phyloP scores from a whole-genome alignment of 495 filamentous ascomycete species.

The Cudoniella acicularis region DNA sequence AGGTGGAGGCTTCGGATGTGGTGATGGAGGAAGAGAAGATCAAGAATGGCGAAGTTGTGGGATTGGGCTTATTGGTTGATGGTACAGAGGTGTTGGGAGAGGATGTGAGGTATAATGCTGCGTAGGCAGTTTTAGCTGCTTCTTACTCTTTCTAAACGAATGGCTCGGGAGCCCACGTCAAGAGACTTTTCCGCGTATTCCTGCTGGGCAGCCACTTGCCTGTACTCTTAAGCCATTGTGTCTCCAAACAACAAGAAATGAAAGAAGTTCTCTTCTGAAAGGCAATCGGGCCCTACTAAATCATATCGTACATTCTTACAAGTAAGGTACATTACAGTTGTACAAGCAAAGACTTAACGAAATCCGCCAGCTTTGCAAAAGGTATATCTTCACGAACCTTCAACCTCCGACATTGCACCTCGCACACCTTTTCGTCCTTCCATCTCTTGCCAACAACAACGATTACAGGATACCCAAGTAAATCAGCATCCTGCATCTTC shows the following conservation, averaged over 20 bases:
- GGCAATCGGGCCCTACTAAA: too few relatives aligned
- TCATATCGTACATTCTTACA: not conserved
- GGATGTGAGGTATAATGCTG: not conserved
- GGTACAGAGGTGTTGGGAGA: too few relatives aligned
- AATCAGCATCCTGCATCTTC: conserved; percentile 85
- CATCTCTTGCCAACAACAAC: conserved; percentile 74
- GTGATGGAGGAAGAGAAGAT: too few relatives aligned
- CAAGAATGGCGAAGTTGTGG: too few relatives aligned
- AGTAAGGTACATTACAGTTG: conserved; percentile 7
- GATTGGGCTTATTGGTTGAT: too few relatives aligned
- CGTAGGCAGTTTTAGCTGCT: not conserved
- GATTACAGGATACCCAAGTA: conserved; percentile 83
- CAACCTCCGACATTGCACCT: conserved; percentile 74
- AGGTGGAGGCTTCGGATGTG: too few relatives aligned
- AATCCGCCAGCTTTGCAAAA: conserved; percentile 30
- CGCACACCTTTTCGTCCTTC: conserved; percentile 57
- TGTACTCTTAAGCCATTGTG: too few relatives aligned
- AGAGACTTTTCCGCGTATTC: too few relatives aligned
- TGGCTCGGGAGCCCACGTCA: too few relatives aligned
- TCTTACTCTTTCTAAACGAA: not conserved
- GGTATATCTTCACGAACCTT: conserved; percentile 43
- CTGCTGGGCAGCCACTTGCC: too few relatives aligned
- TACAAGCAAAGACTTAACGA: not conserved
- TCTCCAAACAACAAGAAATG: too few relatives aligned
- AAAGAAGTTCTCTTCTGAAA: too few relatives aligned